Evolutionary conservation across 768 basidiomycete genomes (phyloP), one percentile per base, ranked within the genome.

Genomic region (Pluteus cervinus): DNA sequence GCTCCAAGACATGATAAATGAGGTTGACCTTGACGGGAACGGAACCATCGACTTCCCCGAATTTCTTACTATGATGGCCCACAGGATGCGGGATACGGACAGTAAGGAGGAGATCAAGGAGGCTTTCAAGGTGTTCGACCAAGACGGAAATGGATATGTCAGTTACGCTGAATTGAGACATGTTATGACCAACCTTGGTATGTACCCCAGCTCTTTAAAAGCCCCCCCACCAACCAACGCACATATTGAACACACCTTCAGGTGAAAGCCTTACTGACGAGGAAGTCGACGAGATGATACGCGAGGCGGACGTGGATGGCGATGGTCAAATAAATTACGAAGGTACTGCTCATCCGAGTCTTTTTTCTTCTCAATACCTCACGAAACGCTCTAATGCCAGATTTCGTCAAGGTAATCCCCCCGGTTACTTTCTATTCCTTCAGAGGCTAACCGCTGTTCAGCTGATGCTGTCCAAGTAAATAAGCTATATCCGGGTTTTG

Each of bases 271-370:
- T 61, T 35, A 50, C 53, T 14, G 60, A 61, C 34, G 44, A 37
- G 14, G 60, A 61, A 43, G 54, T 61, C 30, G 56, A 59, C 36
- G 57, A 55, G 43, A 61, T 61, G 60, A 59, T 41, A 18, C 40
- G 40, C 18, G 40, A 41, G 18, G 40, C 40, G 2, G 40, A 41
- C 32, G 40, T 41, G 55, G 85, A 89, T 50, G 86, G 86, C 32
- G 82, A 86, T 51, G 83, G 83, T 16, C 80, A 81, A 61, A 82
- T 82, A 58, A 78, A 80, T 59, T 85, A 83, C 52, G 71, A 79
- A 3, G 79, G 79, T 79, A 41, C 48, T 14, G 33, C 39, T 16
- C 24, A 2, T 17, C 14, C 15, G 18, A 16, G 24, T 14, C 25
- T 35, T 12, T 41, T 14, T 20, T 37, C n/a, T n/a, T n/a, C 20